A percentile compares a stretch with the other conserved stretches of the same genome.
Conservation (phyloP, 495 filamentous ascomycete species). For the Penicillium riverlandense region DNA sequence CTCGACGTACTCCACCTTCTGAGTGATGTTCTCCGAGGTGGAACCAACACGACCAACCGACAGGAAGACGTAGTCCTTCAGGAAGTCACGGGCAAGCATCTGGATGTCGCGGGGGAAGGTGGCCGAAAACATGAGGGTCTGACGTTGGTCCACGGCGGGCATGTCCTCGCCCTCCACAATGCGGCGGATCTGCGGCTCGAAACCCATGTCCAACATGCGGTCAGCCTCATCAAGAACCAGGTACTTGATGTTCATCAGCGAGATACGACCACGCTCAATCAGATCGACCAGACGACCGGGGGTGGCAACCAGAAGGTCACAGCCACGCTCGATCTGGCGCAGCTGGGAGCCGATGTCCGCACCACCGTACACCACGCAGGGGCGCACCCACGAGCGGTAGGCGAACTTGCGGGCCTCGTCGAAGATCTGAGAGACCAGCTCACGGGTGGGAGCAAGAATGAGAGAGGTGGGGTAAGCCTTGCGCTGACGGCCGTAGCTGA, state of each 20-base stretch:
- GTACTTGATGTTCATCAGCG: conserved; percentile 94
- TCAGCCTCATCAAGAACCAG: conserved; percentile 98
- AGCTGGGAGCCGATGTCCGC: conserved; percentile 96
- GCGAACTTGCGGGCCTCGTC: conserved; percentile 97
- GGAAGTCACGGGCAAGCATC: conserved; percentile 95
- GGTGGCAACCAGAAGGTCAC: conserved; percentile 94
- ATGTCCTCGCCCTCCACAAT: conserved; percentile 98
- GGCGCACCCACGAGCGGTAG: conserved; percentile 97
- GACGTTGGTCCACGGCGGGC: conserved; percentile 75
- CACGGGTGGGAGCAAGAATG: conserved; percentile 92
- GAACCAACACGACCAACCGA: conserved; percentile 98
- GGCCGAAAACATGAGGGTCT: conserved; percentile 99
- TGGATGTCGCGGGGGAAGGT: conserved; percentile 99
- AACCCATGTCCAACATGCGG: conserved; percentile 99
- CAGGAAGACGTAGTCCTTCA: conserved; percentile 97
- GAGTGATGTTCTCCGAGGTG: conserved; percentile 99
- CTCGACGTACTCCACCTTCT: conserved; percentile 97
- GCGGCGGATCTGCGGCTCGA: conserved; percentile 97
- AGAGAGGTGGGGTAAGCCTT: conserved; percentile 95
- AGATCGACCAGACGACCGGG: conserved; percentile 95
- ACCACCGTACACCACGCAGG: conserved; percentile 98
- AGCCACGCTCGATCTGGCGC: conserved; percentile 94
- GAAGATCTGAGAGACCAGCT: conserved; percentile 96
- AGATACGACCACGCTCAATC: conserved; percentile 97
- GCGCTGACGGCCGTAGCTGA: conserved; percentile 75